These are phyloP conservation scores for Alternaria incomplexa DNA, from an alignment of 2,329 filamentous ascomycete species.

Conservation along the genomic window DNA sequence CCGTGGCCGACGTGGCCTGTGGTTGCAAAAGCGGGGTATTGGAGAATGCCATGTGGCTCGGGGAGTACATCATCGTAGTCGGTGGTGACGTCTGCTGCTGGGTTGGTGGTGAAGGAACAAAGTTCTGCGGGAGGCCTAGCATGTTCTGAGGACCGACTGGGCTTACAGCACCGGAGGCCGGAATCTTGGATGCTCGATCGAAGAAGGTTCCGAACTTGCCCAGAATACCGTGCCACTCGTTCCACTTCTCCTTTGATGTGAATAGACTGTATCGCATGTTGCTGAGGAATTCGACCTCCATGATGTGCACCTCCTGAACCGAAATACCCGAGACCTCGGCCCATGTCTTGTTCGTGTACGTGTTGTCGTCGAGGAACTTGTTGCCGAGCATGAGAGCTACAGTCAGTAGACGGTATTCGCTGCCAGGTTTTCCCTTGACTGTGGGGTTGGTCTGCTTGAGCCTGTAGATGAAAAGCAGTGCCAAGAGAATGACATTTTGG, in stretches of 20 bases:
- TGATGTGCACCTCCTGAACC: slow-evolving; percentile 94
- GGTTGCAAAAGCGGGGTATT: slow-evolving; percentile 49
- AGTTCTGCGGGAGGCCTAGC: slow-evolving; percentile 50
- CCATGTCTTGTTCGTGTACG: slow-evolving; percentile 99
- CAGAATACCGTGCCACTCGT: slow-evolving; percentile 82
- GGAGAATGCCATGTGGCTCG: slow-evolving; percentile 51
- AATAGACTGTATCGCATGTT: slow-evolving; percentile 96
- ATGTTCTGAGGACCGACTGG: slow-evolving; percentile 40
- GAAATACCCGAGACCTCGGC: slow-evolving; percentile 95
- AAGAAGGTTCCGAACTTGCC: slow-evolving; percentile 84
- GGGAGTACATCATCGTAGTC: slow-evolving; percentile 49
- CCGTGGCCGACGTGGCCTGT: slow-evolving; percentile 50
- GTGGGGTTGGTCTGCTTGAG: slow-evolving; percentile 88
- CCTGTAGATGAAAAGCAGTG: slow-evolving; percentile 89
- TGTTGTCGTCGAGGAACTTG: slow-evolving; percentile 98
- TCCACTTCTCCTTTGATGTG: slow-evolving; percentile 86
- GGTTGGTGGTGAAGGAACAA: slow-evolving; percentile 58
- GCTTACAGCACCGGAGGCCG: slow-evolving; percentile 49
- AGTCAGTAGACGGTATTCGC: slow-evolving; percentile 89
- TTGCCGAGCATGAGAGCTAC: slow-evolving; percentile 98
- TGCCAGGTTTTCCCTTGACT: slow-evolving; percentile 89
- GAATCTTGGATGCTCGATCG: slow-evolving; percentile 66
- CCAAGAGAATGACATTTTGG: slow-evolving; percentile 90
- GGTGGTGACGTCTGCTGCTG: slow-evolving; percentile 60
- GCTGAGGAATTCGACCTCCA: slow-evolving; percentile 99